phyloP scores from a whole-genome alignment of 345 rosid genomes.

The Citrus reticulata region DNA sequence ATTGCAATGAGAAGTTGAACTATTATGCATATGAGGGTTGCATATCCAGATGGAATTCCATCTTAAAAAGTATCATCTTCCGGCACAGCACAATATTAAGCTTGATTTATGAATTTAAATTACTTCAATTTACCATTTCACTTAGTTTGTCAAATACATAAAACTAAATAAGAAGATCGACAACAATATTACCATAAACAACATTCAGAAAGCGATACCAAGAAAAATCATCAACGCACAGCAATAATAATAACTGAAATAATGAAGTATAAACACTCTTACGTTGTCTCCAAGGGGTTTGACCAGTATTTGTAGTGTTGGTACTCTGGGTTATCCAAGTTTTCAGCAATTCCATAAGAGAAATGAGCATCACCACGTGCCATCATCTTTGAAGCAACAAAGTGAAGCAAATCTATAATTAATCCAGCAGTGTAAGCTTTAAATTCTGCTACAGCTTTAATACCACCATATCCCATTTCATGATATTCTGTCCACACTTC shows the following conservation, averaged over 20 bases:
- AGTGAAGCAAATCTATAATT: conserved; percentile 52
- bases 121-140: not conserved
- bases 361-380: conserved; percentile 60
- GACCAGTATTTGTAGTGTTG: conserved; percentile 64
- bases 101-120: not conserved
- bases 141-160: too few species aligned
- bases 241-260: not conserved
- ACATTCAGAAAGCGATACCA: not conserved
- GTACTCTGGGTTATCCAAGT: conserved; percentile 64
- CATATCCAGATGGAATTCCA: not conserved
- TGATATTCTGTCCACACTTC: conserved; percentile 70
- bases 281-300: conserved; percentile 70
- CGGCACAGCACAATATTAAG: not conserved
- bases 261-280: conserved; percentile 11
- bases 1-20: too few species aligned
- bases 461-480: conserved; percentile 45
- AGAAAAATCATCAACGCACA: not conserved
- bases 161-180: too few species aligned
- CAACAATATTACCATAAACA: not conserved
- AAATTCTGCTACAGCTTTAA: conserved; percentile 49
- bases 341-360: conserved; percentile 66
- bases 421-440: conserved; percentile 52
- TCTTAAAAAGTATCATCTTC: not conserved
- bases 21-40: not conserved
- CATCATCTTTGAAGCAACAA: conserved; percentile 65